These are phyloP conservation scores for Tetrahymena malaccensis DNA, from an alignment of 73 alveolate species.

Conservation along the genomic window DNA sequence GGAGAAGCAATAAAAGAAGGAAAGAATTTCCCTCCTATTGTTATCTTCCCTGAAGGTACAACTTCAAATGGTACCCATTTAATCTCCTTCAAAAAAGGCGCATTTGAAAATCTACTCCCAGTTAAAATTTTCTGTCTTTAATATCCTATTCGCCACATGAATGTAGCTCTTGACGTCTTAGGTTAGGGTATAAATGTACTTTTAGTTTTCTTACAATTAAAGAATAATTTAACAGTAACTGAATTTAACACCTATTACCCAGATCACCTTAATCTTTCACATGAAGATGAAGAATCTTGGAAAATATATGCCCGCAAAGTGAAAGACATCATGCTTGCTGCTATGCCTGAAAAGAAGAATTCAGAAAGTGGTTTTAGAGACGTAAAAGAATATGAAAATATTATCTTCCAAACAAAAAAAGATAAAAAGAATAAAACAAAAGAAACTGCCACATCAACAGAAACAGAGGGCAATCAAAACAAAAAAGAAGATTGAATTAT, in stretches of 20 bases:
- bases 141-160: conserved; percentile 3
- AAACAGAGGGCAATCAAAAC: background rate
- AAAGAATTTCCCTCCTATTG: conserved; percentile 49
- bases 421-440: background rate
- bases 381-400: background rate
- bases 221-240: conserved; percentile 9
- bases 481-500: background rate
- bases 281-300: conserved; percentile 32
- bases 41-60: conserved; percentile 75
- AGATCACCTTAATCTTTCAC: conserved; percentile 4
- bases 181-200: background rate
- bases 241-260: conserved; percentile 33
- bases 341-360: conserved; percentile 1
- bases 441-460: background rate
- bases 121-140: conserved; percentile 30
- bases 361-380: conserved; percentile 27
- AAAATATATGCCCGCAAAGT: conserved; percentile 24
- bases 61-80: conserved; percentile 59
- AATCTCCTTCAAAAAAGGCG: conserved; percentile 60
- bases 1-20: conserved; percentile 58
- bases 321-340: conserved; percentile 25
- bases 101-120: conserved; percentile 57
- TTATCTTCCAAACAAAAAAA: background rate
- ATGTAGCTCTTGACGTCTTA: conserved; percentile 12
- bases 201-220: background rate